Conservation (phyloP, 768 basidiomycete genomes). For the Macrocybe gigantea region DNA sequence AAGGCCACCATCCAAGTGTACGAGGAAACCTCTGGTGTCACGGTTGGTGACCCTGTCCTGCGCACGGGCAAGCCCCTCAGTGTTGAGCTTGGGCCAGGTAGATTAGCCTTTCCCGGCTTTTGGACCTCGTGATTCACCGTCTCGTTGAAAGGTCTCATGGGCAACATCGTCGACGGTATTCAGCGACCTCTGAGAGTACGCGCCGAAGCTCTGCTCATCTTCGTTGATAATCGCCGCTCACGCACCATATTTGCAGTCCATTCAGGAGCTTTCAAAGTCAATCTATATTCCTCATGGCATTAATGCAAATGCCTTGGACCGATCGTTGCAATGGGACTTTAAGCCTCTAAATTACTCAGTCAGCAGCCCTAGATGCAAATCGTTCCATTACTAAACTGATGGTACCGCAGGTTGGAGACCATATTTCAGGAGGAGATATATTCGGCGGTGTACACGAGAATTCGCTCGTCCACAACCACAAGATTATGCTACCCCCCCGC, state of each 20-base stretch:
- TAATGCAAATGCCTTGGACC: conserved; percentile 92
- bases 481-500: conserved; percentile 92
- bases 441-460: conserved; percentile 97
- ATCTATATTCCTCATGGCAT: conserved; percentile 99
- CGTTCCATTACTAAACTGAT: conserved; percentile 5
- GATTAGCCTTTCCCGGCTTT: conserved; percentile 12
- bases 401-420: conserved; percentile 76
- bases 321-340: conserved; percentile 92
- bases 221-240: conserved; percentile 1
- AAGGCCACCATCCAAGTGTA: conserved; percentile 99
- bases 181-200: conserved; percentile 86
- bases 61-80: conserved; percentile 97
- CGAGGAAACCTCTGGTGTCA: conserved; percentile 98
- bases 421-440: conserved; percentile 94
- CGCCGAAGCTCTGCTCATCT: conserved; percentile 2
- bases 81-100: conserved; percentile 96
- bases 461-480: conserved; percentile 93
- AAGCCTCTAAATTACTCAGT: conserved; percentile 46
- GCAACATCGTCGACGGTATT: conserved; percentile 98
- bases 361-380: conserved; percentile 42
- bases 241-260: conserved; percentile 44
- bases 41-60: conserved; percentile 96
- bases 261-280: conserved; percentile 96
- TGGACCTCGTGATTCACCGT: background rate
- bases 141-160: conserved; percentile 75